A percentile compares a stretch with the other conserved stretches of the same genome.
Evolutionary conservation across 177 flowering plant genomes (phyloP).

Genomic region (Telopea speciosissima): DNA sequence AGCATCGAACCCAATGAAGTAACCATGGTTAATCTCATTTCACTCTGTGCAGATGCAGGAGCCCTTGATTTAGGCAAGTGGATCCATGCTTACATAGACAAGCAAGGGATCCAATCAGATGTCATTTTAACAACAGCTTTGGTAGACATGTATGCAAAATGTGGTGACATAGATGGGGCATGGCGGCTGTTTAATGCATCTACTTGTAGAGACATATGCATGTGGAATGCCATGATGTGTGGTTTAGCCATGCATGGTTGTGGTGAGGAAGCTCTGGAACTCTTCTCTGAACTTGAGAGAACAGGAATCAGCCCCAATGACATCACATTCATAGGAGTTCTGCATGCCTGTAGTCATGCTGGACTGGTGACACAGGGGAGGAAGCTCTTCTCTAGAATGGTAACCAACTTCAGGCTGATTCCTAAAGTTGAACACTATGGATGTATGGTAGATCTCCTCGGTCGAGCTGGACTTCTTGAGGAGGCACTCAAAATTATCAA

Average conservation of each 20-base stretch:
- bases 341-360: constrained; percentile 61
- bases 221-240: constrained; percentile 57
- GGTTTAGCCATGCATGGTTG: constrained; percentile 56
- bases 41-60: constrained; percentile 41
- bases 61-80: constrained; percentile 53
- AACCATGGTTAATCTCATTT: constrained; percentile 42
- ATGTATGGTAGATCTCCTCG: constrained; percentile 63
- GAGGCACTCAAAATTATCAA: constrained; percentile 40
- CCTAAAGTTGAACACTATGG: constrained; percentile 58
- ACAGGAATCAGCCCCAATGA: constrained; percentile 34
- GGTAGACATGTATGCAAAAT: constrained; percentile 43
- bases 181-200: constrained; percentile 26
- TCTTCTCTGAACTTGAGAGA: constrained; percentile 36
- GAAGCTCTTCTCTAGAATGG: constrained; percentile 34
- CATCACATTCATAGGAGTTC: constrained; percentile 39
- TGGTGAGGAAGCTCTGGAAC: constrained; percentile 38
- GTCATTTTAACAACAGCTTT: constrained; percentile 36
- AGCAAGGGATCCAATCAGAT: constrained; percentile 32
- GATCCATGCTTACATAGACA: constrained; percentile 40
- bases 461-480: constrained; percentile 49
- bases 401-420: constrained; percentile 21
- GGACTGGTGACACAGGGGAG: constrained; percentile 47
- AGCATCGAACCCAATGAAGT: constrained; percentile 37
- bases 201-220: constrained; percentile 28
- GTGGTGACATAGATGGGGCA: constrained; percentile 40